These are phyloP conservation scores for Malassezia furfur DNA, from an alignment of 1,284 basidiomycete species.

Conservation along the genomic window DNA sequence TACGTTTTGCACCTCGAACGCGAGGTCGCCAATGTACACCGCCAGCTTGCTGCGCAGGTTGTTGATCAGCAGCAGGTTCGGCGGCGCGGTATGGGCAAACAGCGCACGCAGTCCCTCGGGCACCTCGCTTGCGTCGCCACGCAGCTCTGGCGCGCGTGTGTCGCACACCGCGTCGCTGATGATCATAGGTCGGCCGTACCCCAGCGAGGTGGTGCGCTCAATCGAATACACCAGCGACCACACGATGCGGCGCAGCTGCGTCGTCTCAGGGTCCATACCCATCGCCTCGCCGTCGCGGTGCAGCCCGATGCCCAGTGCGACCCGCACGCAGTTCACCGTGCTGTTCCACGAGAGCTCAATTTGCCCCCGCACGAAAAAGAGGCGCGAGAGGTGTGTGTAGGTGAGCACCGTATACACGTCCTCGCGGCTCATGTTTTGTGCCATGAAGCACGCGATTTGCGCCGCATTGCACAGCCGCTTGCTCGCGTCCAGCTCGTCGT, in stretches of 20 bases:
- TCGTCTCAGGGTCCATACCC: conserved; percentile 24
- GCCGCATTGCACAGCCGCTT: conserved; percentile 27
- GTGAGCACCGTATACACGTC: conserved; percentile 33
- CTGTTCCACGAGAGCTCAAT: conserved; percentile 32
- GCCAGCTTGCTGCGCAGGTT: conserved; percentile 2
- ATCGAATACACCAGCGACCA: conserved; percentile 35
- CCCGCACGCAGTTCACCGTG: conserved; percentile 25
- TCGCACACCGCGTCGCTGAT: conserved; percentile 37
- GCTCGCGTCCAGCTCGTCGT: conserved; percentile 23
- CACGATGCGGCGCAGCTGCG: conserved; percentile 30
- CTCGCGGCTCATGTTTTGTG: conserved; percentile 29
- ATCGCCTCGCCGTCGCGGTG: conserved; percentile 38
- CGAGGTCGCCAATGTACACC: conserved; percentile 1
- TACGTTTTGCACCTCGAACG: conserved; percentile 21
- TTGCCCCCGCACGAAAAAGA: conserved; percentile 33
- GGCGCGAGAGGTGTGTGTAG: conserved; percentile 25
- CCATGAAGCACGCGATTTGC: conserved; percentile 24
- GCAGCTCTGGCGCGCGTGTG: conserved; percentile 27
- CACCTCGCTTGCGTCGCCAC: conserved; percentile 12
- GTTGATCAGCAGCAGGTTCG: conserved; percentile 2
- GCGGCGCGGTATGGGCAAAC: neutral
- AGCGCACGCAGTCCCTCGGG: neutral
- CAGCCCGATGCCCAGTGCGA: conserved; percentile 36
- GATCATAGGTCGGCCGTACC: conserved; percentile 30
- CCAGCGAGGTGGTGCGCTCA: conserved; percentile 28